Base-by-base conservation (phyloP, 306 rosid species). In the Morella rubra region DNA sequence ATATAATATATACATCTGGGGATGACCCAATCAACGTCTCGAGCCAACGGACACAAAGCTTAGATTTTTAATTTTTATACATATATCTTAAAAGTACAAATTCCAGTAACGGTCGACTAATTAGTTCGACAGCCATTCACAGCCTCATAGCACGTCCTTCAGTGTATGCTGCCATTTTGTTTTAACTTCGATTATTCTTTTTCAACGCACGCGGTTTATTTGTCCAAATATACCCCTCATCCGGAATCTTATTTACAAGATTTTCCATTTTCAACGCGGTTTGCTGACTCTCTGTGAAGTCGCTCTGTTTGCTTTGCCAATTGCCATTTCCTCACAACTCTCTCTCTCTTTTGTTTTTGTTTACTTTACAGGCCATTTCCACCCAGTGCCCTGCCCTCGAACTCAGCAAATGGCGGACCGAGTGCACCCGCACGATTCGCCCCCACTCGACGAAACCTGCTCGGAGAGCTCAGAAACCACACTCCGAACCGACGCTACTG, bases 361-460 rank as follows among this genome's bases (percentile, higher is more conserved):
- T 8, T n/a, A 9, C 12, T 9, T 1, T 58, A 9, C 13, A 20
- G 27, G 9, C 11, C 18, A 7, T 8, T 41, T 16, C 20, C 20
- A 32, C 37, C 37, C 37, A 32, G 37, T 32, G 3, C 37, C 37
- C 37, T 50, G 8, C 4, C 15, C 0, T 3, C 47, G 10, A 10
- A 71, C 69, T 62, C 73, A n/a, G 55, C 83, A 22, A 61, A 93
- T 91, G 98, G 87, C 90, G 6, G 93, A 89, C 42, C 94, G 91
- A 73, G 88, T 90, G 80, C 87, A 89, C 81, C 98, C 98, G 0
- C 72, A 40, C 53, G 76, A 73, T 51, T 79, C 90, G 15, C 89
- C 88, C 0, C 66, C 65, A 1, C 72, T 44, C 19, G 40, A 14
- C 5, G 74, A 71, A 18, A 72, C 81, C 69, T 6, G 73, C 13